Evolutionary conservation across 1,139 yeast species (phyloP).

Genomic region (Geotrichum candidum): DNA sequence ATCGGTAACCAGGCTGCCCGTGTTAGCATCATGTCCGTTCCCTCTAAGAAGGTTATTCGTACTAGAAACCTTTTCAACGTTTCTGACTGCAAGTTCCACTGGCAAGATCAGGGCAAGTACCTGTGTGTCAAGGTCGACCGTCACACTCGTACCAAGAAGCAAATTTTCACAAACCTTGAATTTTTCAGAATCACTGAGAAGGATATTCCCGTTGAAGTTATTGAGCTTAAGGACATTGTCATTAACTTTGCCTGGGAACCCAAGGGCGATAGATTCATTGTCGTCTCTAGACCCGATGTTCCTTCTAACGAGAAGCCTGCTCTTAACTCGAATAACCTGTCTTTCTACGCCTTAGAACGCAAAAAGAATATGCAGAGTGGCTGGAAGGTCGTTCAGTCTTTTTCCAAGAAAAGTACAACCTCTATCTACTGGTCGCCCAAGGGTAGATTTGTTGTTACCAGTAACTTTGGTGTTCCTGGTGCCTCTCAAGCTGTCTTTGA

Average conservation of each 20-base stretch:
- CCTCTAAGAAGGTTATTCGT: constrained; percentile 75
- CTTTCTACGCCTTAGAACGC: constrained; percentile 80
- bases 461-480: constrained; percentile 59
- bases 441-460: constrained; percentile 82
- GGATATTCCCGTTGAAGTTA: constrained; percentile 90
- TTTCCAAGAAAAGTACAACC: constrained; percentile 63
- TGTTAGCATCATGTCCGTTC: constrained; percentile 85
- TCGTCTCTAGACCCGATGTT: constrained; percentile 49
- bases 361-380: constrained; percentile 43
- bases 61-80: constrained; percentile 94
- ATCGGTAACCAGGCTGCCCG: constrained; percentile 88
- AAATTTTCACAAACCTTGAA: constrained; percentile 85
- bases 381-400: constrained; percentile 53
- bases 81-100: constrained; percentile 81
- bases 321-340: constrained; percentile 61
- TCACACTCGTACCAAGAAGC: constrained; percentile 92
- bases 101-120: constrained; percentile 86
- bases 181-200: constrained; percentile 82
- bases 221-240: constrained; percentile 87
- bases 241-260: constrained; percentile 96
- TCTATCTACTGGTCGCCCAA: constrained; percentile 85
- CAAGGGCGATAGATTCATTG: constrained; percentile 75
- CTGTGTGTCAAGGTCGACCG: constrained; percentile 95
- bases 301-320: constrained; percentile 43
- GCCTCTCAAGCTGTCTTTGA: constrained; percentile 50